Conservation (phyloP, 306 rosid genomes). For the Quercus berberidifolia region DNA sequence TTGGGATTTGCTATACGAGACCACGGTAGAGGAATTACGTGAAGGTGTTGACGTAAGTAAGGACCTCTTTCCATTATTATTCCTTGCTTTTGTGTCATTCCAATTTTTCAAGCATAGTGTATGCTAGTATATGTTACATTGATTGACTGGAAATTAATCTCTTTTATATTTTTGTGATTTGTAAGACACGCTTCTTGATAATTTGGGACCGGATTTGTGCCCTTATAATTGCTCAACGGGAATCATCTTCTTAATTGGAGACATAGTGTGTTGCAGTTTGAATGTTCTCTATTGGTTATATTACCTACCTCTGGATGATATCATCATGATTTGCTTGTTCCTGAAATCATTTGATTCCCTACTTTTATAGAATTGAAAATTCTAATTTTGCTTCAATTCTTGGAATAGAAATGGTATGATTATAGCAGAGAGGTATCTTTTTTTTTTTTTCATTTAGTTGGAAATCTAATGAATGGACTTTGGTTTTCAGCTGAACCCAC, state of each 20-base stretch:
- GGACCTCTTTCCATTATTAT: conserved; percentile 36
- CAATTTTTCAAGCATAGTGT: not conserved
- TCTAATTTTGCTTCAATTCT: too few relatives aligned
- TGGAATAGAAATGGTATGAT: not conserved
- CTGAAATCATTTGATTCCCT: too few relatives aligned
- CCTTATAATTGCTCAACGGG: not conserved
- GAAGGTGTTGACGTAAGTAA: conserved; percentile 68
- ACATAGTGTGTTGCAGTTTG: not conserved
- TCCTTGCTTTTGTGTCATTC: not conserved
- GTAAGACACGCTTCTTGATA: not conserved
- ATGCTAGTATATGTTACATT: not conserved
- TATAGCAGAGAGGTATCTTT: not conserved
- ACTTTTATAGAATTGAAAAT: too few relatives aligned
- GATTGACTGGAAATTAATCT: too few relatives aligned
- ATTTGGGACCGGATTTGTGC: not conserved
- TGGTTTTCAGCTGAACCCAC: conserved; percentile 58
- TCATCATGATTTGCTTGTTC: too few relatives aligned
- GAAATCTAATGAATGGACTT: conserved; percentile 7
- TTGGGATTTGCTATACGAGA: conserved; percentile 89
- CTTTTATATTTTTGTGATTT: too few relatives aligned
- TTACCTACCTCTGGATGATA: too few relatives aligned
- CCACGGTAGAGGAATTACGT: conserved; percentile 42
- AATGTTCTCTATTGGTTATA: not conserved
- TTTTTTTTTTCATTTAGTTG: not conserved
- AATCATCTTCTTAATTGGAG: not conserved